A percentile compares a stretch with the other conserved stretches of the same genome.
phyloP scores from a whole-genome alignment of 257 asterid species.

The Capsicum pubescens region DNA sequence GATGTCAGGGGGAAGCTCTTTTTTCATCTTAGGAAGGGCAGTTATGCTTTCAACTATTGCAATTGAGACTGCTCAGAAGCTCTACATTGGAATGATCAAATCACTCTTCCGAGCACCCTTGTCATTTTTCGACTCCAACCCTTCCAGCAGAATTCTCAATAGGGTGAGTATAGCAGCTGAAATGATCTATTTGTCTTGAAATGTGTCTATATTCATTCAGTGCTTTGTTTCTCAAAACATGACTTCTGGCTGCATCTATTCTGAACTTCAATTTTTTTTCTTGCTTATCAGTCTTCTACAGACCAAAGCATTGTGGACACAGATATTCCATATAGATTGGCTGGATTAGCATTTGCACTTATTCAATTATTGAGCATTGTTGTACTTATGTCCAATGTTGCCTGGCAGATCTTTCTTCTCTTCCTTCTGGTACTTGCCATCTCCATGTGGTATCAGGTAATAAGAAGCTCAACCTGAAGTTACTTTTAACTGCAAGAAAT shows the following conservation, averaged over 20 bases:
- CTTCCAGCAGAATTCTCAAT: conserved; percentile 83
- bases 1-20: conserved; percentile 78
- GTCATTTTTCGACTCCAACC: conserved; percentile 79
- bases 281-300: conserved; percentile 66
- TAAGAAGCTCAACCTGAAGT: neutral
- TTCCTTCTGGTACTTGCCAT: conserved; percentile 60
- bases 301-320: conserved; percentile 86
- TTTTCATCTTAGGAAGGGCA: conserved; percentile 79
- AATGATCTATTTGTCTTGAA: conserved; percentile 2
- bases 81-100: conserved; percentile 62
- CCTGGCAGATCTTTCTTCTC: conserved; percentile 75
- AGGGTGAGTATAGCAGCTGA: conserved; percentile 51
- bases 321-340: conserved; percentile 78
- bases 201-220: neutral
- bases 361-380: conserved; percentile 78
- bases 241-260: neutral
- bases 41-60: conserved; percentile 75
- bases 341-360: conserved; percentile 82
- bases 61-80: conserved; percentile 69
- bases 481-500: neutral
- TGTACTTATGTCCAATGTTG: conserved; percentile 72
- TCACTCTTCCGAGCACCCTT: conserved; percentile 76
- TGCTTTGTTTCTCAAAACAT: neutral
- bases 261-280: conserved; percentile 20
- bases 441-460: conserved; percentile 84